Percentiles rank a stretch among this genome's conserved stretches.
phyloP scores from a whole-genome alignment of 2,329 filamentous ascomycete species.

The Microdochium paspali region DNA sequence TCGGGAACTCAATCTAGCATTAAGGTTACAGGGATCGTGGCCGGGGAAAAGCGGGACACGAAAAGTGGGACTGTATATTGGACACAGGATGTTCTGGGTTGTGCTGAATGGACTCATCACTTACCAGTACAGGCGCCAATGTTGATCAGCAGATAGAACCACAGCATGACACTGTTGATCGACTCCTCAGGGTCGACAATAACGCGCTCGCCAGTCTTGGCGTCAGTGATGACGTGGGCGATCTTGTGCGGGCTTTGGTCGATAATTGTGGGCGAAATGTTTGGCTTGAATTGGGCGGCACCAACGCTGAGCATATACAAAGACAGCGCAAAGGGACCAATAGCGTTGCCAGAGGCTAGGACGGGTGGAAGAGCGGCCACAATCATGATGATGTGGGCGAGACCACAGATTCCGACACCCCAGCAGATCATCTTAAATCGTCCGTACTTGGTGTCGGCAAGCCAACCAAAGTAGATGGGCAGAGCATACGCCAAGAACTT shows the following conservation, averaged over 20 bases:
- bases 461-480: constrained; percentile 31
- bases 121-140: constrained; percentile 23
- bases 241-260: constrained; percentile 54
- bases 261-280: constrained; percentile 60
- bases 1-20: no score
- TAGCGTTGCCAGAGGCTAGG: constrained; percentile 33
- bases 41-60: no score
- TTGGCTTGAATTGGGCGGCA: constrained; percentile 61
- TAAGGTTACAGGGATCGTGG: no score
- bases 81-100: no score
- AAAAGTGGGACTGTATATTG: no score
- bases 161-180: constrained; percentile 55
- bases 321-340: constrained; percentile 52
- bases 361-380: constrained; percentile 23
- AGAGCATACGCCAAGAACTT: constrained; percentile 36
- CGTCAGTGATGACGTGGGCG: constrained; percentile 41
- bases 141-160: constrained; percentile 47
- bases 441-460: constrained; percentile 30
- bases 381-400: constrained; percentile 24
- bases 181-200: constrained; percentile 58
- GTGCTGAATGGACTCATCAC: constrained; percentile 30
- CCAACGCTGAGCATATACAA: constrained; percentile 45
- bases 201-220: constrained; percentile 48
- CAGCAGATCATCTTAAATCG: constrained; percentile 23
- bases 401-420: constrained; percentile 19